phyloP scores from a whole-genome alignment of 192 early-diverging fungal species.

The Coemansia sp. region DNA sequence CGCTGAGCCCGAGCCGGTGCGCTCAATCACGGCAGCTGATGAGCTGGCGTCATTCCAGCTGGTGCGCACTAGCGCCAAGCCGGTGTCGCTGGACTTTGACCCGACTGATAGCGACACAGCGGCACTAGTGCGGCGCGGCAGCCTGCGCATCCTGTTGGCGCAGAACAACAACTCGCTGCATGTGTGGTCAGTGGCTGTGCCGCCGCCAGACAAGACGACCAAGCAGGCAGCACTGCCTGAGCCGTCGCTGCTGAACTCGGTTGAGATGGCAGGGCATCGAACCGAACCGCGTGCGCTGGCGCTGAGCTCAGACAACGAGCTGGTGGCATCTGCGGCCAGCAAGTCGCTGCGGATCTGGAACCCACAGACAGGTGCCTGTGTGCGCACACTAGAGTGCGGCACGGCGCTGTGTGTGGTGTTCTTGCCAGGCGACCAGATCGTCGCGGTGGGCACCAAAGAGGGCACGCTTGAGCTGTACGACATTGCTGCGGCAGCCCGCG shows the following conservation, averaged over 20 bases:
- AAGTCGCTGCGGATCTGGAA: slow-evolving; percentile 90
- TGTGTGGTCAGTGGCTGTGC: slow-evolving; percentile 65
- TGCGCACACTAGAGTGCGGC: slow-evolving; percentile 88
- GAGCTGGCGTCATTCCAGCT: slow-evolving; percentile 72
- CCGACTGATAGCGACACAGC: slow-evolving; percentile 29
- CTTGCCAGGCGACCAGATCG: slow-evolving; percentile 81
- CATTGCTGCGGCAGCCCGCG: slow-evolving; percentile 74
- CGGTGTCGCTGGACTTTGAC: slow-evolving; percentile 65
- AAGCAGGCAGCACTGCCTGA: slow-evolving; percentile 66
- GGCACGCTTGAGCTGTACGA: slow-evolving; percentile 91
- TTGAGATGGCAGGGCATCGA: slow-evolving; percentile 89
- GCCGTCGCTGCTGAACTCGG: slow-evolving; percentile 62
- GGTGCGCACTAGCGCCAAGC: slow-evolving; percentile 74
- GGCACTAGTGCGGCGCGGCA: slow-evolving; percentile 25
- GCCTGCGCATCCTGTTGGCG: slow-evolving; percentile 62
- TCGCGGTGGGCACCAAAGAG: slow-evolving; percentile 90
- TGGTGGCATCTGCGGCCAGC: slow-evolving; percentile 85
- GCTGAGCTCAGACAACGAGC: slow-evolving; percentile 85
- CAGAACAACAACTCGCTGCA: slow-evolving; percentile 85
- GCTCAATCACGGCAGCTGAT: slow-evolving; percentile 66
- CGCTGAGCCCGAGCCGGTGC: slow-evolving; percentile 14
- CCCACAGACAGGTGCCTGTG: slow-evolving; percentile 73
- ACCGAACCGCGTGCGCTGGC: slow-evolving; percentile 86
- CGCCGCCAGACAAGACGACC: slow-evolving; percentile 59
- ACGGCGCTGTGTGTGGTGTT: slow-evolving; percentile 91